These are phyloP conservation scores for Metarhizium robertsii DNA, from an alignment of 2,329 filamentous ascomycete species.

Conservation along the genomic window DNA sequence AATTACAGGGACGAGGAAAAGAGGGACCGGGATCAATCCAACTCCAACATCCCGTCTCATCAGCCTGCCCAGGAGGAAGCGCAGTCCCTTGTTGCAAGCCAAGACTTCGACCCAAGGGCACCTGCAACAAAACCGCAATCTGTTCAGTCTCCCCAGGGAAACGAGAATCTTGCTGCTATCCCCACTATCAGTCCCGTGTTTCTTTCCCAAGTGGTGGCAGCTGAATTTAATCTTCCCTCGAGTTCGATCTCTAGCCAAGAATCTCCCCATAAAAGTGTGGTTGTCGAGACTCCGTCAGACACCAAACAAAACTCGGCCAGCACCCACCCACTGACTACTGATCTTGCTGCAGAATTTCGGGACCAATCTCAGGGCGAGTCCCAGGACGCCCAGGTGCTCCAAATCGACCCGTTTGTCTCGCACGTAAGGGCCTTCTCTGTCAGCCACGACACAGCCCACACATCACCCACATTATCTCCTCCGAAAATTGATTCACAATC, in stretches of 20 bases:
- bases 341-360: constrained; percentile 7
- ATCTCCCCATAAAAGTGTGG: background rate
- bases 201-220: constrained; percentile 7
- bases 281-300: constrained; percentile 4
- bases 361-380: background rate
- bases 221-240: background rate
- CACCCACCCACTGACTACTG: background rate
- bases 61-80: constrained; percentile 11
- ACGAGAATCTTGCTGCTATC: background rate
- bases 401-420: constrained; percentile 7
- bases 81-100: constrained; percentile 1
- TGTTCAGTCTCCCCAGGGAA: background rate
- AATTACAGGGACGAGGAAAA: background rate
- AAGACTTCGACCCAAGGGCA: background rate
- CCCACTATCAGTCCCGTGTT: constrained; percentile 6
- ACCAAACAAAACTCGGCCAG: background rate
- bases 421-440: constrained; percentile 8
- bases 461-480: background rate
- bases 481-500: background rate
- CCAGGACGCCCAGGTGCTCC: constrained; percentile 20
- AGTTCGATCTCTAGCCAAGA: constrained; percentile 3
- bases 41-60: constrained; percentile 13
- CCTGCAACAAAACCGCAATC: background rate
- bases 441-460: constrained; percentile 4
- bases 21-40: background rate